A percentile compares a stretch with the other conserved stretches of the same genome.
phyloP scores from a whole-genome alignment of 352 stramenopile species.

The Phytophthora pinifolia region DNA sequence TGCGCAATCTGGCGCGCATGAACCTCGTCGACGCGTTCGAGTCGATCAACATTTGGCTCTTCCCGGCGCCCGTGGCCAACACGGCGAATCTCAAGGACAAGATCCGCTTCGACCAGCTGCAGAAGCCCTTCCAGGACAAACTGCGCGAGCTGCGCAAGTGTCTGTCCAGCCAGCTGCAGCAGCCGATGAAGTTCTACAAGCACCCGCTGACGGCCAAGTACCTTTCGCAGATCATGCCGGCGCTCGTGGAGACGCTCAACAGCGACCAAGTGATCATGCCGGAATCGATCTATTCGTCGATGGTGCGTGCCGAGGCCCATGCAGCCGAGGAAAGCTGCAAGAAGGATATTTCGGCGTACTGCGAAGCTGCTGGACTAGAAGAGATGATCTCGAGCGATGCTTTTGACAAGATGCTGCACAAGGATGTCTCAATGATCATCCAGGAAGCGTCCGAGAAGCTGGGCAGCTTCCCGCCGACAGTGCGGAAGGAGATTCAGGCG shows the following conservation, averaged over 20 bases:
- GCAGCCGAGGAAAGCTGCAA: slow-evolving; percentile 60
- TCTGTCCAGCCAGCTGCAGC: slow-evolving; percentile 66
- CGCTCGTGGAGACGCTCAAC: slow-evolving; percentile 79
- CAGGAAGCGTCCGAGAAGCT: slow-evolving; percentile 55
- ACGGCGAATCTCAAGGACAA: slow-evolving; percentile 79
- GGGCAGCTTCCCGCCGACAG: slow-evolving; percentile 38
- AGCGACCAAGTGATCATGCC: slow-evolving; percentile 89
- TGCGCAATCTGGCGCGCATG: slow-evolving; percentile 74
- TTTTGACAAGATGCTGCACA: slow-evolving; percentile 57
- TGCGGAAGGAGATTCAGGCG: slow-evolving; percentile 65
- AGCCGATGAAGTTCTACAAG: slow-evolving; percentile 77
- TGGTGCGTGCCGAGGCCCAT: slow-evolving; percentile 78
- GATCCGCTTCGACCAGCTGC: slow-evolving; percentile 85
- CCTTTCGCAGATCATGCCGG: slow-evolving; percentile 77
- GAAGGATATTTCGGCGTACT: slow-evolving; percentile 61
- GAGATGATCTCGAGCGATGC: slow-evolving; percentile 56
- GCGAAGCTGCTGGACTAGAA: slow-evolving; percentile 62
- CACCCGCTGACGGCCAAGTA: slow-evolving; percentile 71
- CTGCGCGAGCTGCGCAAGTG: slow-evolving; percentile 71
- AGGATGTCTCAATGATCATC: slow-evolving; percentile 61
- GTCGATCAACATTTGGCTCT: slow-evolving; percentile 88
- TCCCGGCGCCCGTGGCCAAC: slow-evolving; percentile 76
- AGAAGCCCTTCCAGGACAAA: slow-evolving; percentile 75
- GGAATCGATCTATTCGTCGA: slow-evolving; percentile 87
- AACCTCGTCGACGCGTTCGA: slow-evolving; percentile 83